phyloP scores from a whole-genome alignment of 495 filamentous ascomycete genomes.

The Neurospora cerealis region DNA sequence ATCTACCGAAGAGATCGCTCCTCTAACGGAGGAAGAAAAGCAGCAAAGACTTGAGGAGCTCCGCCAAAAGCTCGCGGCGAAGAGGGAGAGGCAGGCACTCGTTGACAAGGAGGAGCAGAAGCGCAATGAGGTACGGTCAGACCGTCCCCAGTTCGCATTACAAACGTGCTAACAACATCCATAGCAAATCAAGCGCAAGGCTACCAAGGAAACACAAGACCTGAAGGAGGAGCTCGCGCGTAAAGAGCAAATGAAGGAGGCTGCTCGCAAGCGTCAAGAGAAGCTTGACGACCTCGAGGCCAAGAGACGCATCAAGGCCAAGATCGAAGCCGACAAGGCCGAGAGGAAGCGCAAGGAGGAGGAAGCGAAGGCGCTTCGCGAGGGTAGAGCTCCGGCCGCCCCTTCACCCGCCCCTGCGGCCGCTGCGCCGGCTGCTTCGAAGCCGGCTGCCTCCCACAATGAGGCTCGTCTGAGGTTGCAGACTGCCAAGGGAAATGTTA shows the following conservation, averaged over 20 bases:
- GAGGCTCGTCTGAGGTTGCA: slow-evolving; percentile 79
- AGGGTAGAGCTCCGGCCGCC: slow-evolving; percentile 51
- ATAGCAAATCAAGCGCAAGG: slow-evolving; percentile 79
- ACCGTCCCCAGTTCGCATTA: neutral
- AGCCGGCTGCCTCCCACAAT: slow-evolving; percentile 45
- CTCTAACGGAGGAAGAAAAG: slow-evolving; percentile 89
- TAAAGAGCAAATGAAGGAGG: slow-evolving; percentile 86
- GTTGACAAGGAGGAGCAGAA: slow-evolving; percentile 77
- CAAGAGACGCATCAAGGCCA: slow-evolving; percentile 78
- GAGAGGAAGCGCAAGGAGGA: slow-evolving; percentile 75
- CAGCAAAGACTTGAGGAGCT: slow-evolving; percentile 67
- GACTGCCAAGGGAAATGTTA: slow-evolving; percentile 58
- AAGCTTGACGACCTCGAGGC: slow-evolving; percentile 81
- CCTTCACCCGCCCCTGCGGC: slow-evolving; percentile 28
- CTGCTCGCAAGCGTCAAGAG: slow-evolving; percentile 70
- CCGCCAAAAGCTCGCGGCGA: slow-evolving; percentile 59
- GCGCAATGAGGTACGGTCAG: slow-evolving; percentile 64
- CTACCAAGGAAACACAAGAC: slow-evolving; percentile 67
- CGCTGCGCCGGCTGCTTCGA: slow-evolving; percentile 23
- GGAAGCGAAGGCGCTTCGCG: slow-evolving; percentile 70
- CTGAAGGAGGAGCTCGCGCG: slow-evolving; percentile 72
- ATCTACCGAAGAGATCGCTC: slow-evolving; percentile 81
- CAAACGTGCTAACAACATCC: slow-evolving; percentile 4
- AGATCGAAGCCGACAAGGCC: slow-evolving; percentile 85
- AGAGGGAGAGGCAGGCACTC: slow-evolving; percentile 56